phyloP scores from a whole-genome alignment of 805 yeast species.

The Alloascoidea africana region DNA sequence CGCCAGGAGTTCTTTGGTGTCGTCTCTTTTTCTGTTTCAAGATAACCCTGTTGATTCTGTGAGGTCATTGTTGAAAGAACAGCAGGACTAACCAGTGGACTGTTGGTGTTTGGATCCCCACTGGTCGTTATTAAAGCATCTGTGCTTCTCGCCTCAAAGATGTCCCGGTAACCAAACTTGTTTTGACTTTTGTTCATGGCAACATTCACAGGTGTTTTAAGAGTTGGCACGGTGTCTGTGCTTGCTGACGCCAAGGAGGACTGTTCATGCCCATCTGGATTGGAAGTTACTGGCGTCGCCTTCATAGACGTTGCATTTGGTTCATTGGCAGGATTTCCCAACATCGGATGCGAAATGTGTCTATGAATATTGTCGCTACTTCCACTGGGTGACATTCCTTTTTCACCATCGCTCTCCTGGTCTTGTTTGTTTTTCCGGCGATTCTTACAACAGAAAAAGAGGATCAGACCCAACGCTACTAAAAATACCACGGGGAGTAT shows the following conservation, averaged over 20 bases:
- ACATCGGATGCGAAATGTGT: background rate
- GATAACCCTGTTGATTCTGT: conserved; percentile 12
- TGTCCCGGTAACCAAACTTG: conserved; percentile 27
- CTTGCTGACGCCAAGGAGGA: background rate
- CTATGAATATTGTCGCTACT: background rate
- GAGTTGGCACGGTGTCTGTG: background rate
- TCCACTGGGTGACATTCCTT: background rate
- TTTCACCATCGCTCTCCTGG: conserved; percentile 2
- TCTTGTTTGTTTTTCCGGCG: conserved; percentile 24
- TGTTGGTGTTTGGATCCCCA: conserved; percentile 7
- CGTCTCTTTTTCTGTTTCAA: conserved; percentile 12
- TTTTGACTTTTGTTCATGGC: conserved; percentile 6
- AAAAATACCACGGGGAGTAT: conserved; percentile 52
- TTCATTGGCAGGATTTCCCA: too few relatives aligned
- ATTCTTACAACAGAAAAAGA: conserved; percentile 44
- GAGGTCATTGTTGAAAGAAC: conserved; percentile 1
- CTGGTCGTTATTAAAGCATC: conserved; percentile 20
- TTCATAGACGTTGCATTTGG: background rate
- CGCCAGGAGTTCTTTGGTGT: conserved; percentile 48
- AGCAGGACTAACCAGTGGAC: conserved; percentile 1
- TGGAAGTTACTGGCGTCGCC: background rate
- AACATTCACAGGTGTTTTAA: background rate
- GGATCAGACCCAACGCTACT: conserved; percentile 27
- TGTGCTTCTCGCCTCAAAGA: conserved; percentile 22
- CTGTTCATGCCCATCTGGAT: background rate